A percentile compares a stretch with the other conserved stretches of the same genome.
Evolutionary conservation across 768 basidiomycete genomes (phyloP).

Genomic region (Russula dissimulans): DNA sequence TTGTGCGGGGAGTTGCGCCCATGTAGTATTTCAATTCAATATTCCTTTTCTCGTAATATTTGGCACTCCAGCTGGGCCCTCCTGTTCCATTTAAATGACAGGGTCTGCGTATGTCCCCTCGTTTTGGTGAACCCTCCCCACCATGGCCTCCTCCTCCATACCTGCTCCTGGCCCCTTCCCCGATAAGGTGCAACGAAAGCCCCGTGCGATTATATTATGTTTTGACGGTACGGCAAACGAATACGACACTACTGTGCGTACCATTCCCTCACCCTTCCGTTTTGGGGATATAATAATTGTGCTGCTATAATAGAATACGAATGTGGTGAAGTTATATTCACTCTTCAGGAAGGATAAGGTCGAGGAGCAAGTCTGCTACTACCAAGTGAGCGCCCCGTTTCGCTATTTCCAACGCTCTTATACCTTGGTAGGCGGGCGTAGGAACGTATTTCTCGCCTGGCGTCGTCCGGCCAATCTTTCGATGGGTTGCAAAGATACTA

Average conservation of each 20-base stretch:
- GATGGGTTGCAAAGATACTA: conserved; percentile 48
- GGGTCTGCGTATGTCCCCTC: not conserved
- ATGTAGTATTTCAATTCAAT: too few species aligned
- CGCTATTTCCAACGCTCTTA: not conserved
- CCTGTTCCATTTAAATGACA: not conserved
- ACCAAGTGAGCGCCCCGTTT: conserved; percentile 41
- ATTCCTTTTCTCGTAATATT: too few species aligned
- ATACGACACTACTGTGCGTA: not conserved
- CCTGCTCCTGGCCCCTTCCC: not conserved
- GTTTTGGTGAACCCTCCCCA: not conserved
- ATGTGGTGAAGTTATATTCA: conserved; percentile 32
- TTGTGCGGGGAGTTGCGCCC: too few species aligned
- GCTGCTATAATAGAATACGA: conserved; percentile 29
- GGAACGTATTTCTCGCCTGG: conserved; percentile 52
- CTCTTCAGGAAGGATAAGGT: conserved; percentile 31
- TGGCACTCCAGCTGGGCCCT: too few species aligned
- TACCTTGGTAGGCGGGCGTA: conserved; percentile 33
- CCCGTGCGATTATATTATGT: conserved; percentile 16
- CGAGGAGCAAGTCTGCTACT: conserved; percentile 41
- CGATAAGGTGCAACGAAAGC: conserved; percentile 18
- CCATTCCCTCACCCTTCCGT: too few species aligned
- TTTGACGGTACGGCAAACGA: conserved; percentile 18
- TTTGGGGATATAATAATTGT: not conserved
- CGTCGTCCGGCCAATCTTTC: conserved; percentile 51
- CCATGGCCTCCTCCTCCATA: not conserved